These are phyloP conservation scores for Candida michaelii DNA, from an alignment of 805 yeast genomes.

Conservation along the genomic window DNA sequence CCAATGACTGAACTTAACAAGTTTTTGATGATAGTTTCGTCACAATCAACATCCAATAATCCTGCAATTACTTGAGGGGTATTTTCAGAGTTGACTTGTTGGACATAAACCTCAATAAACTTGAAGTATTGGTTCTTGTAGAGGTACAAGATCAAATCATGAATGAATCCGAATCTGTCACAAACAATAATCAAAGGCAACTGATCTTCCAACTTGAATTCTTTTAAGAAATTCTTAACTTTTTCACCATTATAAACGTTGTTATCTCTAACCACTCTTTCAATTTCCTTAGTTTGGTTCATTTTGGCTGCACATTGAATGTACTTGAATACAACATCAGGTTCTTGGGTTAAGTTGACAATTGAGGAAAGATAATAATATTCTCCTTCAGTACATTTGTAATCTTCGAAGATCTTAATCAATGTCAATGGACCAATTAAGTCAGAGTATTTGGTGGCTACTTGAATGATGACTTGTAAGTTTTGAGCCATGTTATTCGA, in stretches of 20 bases:
- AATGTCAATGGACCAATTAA: conserved; percentile 82
- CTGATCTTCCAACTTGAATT: conserved; percentile 90
- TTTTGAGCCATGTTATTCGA: conserved; percentile 76
- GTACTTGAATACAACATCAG: conserved; percentile 94
- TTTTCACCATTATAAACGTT: conserved; percentile 94
- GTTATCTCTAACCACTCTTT: conserved; percentile 92
- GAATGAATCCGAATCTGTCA: conserved; percentile 87
- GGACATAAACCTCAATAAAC: conserved; percentile 96
- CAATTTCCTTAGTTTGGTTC: conserved; percentile 91
- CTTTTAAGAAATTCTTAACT: conserved; percentile 95
- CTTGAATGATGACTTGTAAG: conserved; percentile 91
- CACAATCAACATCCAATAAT: conserved; percentile 94
- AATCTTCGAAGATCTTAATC: conserved; percentile 90
- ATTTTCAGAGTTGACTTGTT: conserved; percentile 92
- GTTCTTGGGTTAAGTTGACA: conserved; percentile 90
- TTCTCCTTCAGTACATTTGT: conserved; percentile 87
- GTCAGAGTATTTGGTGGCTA: conserved; percentile 94
- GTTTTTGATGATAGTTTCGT: conserved; percentile 79
- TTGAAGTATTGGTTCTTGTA: conserved; percentile 96
- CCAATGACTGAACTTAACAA: conserved; percentile 85
- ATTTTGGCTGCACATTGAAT: conserved; percentile 90
- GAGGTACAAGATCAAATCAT: conserved; percentile 87
- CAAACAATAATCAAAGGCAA: conserved; percentile 94
- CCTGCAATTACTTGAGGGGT: conserved; percentile 98
- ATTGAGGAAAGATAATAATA: conserved; percentile 91